Base-by-base conservation (phyloP, 352 stramenopile species). In the Peronospora farinosa region DNA sequence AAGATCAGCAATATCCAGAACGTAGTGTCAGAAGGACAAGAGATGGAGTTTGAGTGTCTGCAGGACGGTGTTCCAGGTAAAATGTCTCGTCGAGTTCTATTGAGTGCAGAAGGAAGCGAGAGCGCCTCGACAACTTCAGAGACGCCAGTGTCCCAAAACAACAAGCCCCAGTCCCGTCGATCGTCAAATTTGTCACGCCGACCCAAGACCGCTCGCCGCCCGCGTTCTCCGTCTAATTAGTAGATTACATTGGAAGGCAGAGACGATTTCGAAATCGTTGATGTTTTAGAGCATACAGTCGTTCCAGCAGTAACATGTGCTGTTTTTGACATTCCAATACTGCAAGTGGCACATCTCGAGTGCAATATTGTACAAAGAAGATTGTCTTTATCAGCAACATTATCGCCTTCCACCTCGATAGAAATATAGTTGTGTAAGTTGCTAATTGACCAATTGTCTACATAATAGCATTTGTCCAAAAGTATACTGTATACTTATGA, bases 11-110 rank as follows among this genome's bases (percentile, higher is more conserved):
- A 86, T 53, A 91, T 91, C 38, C 65, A 75, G 38, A 60, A 76
- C 35, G 45, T 72, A 7, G 47, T 94, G 19, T 67, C 78, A 17
- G 62, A 80, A 35, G 80, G 77, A 36, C 75, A 94, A 55, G 77
- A 84, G 53, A 63, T 94, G 50, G 79, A 92, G 42, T 82, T 88
- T 47, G 67, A 77, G 54, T 92, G 83, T 44, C 78, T 94, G 45
- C 68, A 86, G 54, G 83, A 88, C 23, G 77, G 77, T 33, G 58
- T 72, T 30, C 86, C 74, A 5, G 81, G 80, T 49, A 94, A 92
- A 54, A 89, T 94, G 76, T 94, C 83, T 8, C 66, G 63, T 54
- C 88, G 88, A 60, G 64, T 72, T 23, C 39, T 78, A 49, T 41
- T 84, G 19, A 36, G n/a, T n/a, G n/a, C n/a, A n/a, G 62, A 57